Conservation (phyloP, 352 stramenopile genomes). For the Phytophthora pluvialis region DNA sequence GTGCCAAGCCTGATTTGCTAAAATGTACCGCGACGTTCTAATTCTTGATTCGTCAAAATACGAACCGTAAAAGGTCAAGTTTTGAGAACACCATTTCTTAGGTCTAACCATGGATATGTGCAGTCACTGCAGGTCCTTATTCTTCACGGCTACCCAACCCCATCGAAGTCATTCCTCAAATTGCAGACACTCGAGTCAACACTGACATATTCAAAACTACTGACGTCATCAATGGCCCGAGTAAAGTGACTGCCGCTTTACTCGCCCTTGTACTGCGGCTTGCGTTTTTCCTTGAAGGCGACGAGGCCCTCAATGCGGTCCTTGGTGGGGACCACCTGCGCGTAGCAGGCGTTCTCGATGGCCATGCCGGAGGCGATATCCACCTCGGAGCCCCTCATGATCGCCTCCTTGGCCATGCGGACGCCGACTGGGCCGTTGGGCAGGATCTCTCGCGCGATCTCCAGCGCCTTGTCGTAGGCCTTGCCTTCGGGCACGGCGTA, state of each 20-base stretch:
- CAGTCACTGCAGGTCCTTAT: too few relatives aligned
- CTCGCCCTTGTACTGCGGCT: slow-evolving; percentile 90
- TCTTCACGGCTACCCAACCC: too few relatives aligned
- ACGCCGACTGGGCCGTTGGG: slow-evolving; percentile 92
- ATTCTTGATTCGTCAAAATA: slow-evolving; percentile 10
- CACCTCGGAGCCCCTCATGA: slow-evolving; percentile 86
- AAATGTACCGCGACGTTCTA: slow-evolving; percentile 6
- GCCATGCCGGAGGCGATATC: slow-evolving; percentile 88
- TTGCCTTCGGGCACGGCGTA: slow-evolving; percentile 78
- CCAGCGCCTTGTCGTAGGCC: slow-evolving; percentile 77
- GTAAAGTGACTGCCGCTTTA: slow-evolving; percentile 32
- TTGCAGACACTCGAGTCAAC: background rate
- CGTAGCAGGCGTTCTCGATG: slow-evolving; percentile 93
- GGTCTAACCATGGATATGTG: too few relatives aligned
- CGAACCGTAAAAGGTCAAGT: too few relatives aligned
- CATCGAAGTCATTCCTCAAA: background rate
- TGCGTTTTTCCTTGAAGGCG: slow-evolving; percentile 94
- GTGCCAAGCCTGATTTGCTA: slow-evolving; percentile 18
- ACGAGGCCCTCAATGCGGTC: slow-evolving; percentile 93
- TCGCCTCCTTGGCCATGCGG: slow-evolving; percentile 91
- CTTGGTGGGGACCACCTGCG: slow-evolving; percentile 90
- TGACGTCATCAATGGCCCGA: background rate
- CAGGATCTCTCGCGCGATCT: slow-evolving; percentile 90
- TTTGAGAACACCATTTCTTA: too few relatives aligned
- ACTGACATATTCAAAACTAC: too few relatives aligned